Percentiles rank a stretch among this genome's conserved stretches.
These are phyloP conservation scores for Rutstroemia sp. DNA, from an alignment of 2,329 filamentous ascomycete species.

Conservation along the genomic window DNA sequence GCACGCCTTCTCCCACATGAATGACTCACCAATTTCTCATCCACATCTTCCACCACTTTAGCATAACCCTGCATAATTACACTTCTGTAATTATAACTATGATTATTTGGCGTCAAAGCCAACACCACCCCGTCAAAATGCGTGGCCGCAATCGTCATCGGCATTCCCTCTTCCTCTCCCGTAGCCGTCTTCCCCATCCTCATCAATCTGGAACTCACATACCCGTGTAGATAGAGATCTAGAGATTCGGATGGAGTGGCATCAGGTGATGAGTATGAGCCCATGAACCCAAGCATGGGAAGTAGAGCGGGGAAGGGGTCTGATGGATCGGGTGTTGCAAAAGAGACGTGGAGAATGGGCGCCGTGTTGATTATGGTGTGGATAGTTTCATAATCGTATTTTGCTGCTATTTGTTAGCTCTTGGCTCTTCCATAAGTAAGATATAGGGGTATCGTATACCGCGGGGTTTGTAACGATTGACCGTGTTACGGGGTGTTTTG, in stretches of 20 bases:
- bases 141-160: conserved; percentile 64
- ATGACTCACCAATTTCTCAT: conserved; percentile 52
- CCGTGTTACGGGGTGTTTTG: background rate
- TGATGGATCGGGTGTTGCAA: conserved; percentile 49
- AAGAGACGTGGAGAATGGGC: conserved; percentile 75
- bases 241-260: conserved; percentile 34
- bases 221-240: conserved; percentile 78
- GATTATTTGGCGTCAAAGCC: conserved; percentile 68
- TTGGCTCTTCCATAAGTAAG: background rate
- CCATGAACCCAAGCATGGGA: conserved; percentile 83
- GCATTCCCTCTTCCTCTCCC: conserved; percentile 44
- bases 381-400: conserved; percentile 66
- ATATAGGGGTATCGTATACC: background rate
- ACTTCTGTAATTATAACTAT: conserved; percentile 81
- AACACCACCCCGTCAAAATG: conserved; percentile 76
- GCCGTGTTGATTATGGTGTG: conserved; percentile 67
- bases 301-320: conserved; percentile 46
- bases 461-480: background rate
- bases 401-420: conserved; percentile 37
- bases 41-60: conserved; percentile 53
- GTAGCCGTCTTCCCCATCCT: conserved; percentile 31
- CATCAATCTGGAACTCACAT: conserved; percentile 72
- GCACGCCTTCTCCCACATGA: background rate
- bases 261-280: conserved; percentile 57
- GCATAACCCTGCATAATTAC: conserved; percentile 68